Conservation (phyloP, 108 stramenopile species). For the Tribonema minus region DNA sequence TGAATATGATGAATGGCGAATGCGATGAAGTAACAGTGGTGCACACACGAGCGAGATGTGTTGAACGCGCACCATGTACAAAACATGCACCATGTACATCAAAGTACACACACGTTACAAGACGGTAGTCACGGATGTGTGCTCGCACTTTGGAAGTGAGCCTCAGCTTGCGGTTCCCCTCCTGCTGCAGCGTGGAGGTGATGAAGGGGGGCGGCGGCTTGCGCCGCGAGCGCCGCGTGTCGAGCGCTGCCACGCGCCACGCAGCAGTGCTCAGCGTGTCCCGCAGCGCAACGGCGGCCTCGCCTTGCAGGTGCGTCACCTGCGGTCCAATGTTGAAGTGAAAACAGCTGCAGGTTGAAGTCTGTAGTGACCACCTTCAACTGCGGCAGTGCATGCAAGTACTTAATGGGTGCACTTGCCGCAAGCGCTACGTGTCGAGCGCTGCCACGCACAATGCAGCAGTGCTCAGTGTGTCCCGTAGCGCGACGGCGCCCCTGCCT, state of each 20-base stretch:
- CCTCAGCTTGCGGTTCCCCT: slow-evolving; percentile 61
- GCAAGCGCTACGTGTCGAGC: background rate
- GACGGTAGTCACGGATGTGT: too few species aligned
- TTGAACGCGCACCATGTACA: too few species aligned
- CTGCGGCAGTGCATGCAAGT: background rate
- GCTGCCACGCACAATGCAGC: background rate
- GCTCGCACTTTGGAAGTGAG: slow-evolving; percentile 43
- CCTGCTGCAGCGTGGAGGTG: slow-evolving; percentile 74
- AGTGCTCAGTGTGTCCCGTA: background rate
- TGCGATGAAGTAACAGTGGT: too few species aligned
- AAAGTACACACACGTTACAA: too few species aligned
- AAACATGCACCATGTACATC: too few species aligned
- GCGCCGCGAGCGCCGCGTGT: slow-evolving; percentile 18
- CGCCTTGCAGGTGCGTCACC: background rate
- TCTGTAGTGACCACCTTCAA: background rate
- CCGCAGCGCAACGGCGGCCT: background rate
- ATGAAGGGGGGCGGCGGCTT: slow-evolving; percentile 66
- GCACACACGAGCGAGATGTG: too few species aligned
- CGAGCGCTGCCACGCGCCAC: slow-evolving; percentile 5
- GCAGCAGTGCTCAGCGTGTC: background rate
- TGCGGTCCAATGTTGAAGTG: too few species aligned
- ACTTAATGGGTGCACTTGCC: background rate
- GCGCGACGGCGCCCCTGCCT: background rate
- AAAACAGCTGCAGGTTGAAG: background rate
- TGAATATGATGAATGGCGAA: too few species aligned